Conservation (phyloP, 441 rosid genomes). For the Euphorbia celastroides region DNA sequence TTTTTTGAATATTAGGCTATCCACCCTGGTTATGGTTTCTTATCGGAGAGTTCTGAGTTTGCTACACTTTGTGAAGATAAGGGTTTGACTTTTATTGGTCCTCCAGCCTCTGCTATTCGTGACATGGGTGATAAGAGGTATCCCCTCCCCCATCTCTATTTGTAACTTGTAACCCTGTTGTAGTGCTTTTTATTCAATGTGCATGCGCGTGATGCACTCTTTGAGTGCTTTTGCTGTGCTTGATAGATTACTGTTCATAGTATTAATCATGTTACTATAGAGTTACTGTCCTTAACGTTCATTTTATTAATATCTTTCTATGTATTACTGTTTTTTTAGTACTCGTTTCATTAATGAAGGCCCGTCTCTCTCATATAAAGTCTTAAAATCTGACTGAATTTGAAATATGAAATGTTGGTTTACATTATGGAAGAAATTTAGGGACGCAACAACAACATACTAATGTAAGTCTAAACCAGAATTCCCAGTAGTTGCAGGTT, state of each 20-base stretch:
- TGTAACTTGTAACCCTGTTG: background rate
- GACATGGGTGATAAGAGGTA: conserved; percentile 95
- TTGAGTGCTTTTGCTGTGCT: background rate
- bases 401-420: background rate
- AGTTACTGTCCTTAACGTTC: background rate
- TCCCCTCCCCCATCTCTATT: background rate
- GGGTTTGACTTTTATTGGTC: conserved; percentile 78
- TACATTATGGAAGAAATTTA: background rate
- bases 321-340: background rate
- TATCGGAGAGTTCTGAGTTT: conserved; percentile 81
- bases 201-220: background rate
- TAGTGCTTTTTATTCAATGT: background rate
- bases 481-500: background rate
- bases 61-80: conserved; percentile 81
- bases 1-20: conserved; percentile 58
- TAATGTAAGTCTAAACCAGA: background rate
- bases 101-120: conserved; percentile 84
- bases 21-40: conserved; percentile 92
- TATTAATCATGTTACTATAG: background rate
- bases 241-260: background rate
- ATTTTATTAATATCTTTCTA: background rate
- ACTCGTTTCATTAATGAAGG: background rate
- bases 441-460: background rate
- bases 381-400: background rate
- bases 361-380: background rate